phyloP scores from a whole-genome alignment of 148 eudicot genomes.

The Hydrangea macrophylla region DNA sequence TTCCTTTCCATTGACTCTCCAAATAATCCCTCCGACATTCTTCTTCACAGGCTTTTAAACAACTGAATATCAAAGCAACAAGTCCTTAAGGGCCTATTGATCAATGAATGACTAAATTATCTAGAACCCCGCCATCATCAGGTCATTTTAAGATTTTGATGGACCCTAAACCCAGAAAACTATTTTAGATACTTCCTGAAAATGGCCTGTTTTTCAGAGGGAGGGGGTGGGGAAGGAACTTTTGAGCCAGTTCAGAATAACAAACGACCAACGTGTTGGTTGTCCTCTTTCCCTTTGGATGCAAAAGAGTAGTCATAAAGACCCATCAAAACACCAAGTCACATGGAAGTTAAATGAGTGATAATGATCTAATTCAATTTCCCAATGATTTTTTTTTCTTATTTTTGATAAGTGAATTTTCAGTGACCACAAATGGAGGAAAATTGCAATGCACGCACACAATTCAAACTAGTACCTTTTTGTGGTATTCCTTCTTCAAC shows the following conservation, averaged over 20 bases:
- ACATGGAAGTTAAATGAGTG: not conserved
- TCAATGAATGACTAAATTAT: not conserved
- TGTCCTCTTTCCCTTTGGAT: not conserved
- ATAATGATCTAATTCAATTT: not conserved
- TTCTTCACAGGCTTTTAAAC: not conserved
- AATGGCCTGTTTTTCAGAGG: not conserved
- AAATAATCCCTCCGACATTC: not conserved
- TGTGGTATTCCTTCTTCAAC: conserved; percentile 90
- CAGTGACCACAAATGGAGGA: not conserved
- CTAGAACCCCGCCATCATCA: not conserved
- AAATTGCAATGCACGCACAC: not conserved
- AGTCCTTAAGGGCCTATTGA: not conserved
- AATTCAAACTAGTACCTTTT: conserved; percentile 48
- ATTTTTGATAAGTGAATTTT: no score
- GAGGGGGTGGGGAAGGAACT: no score
- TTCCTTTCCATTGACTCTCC: not conserved
- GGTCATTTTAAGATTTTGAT: not conserved
- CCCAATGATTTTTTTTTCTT: no score
- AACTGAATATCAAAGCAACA: not conserved
- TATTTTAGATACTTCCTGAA: not conserved
- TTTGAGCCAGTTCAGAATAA: no score
- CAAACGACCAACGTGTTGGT: not conserved
- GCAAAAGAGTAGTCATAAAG: not conserved
- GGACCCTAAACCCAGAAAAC: not conserved
- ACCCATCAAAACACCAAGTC: not conserved